Evolutionary conservation across 2,329 filamentous ascomycete genomes (phyloP), one percentile per base, ranked within the genome.

Genomic region (Chaetomium sp.): DNA sequence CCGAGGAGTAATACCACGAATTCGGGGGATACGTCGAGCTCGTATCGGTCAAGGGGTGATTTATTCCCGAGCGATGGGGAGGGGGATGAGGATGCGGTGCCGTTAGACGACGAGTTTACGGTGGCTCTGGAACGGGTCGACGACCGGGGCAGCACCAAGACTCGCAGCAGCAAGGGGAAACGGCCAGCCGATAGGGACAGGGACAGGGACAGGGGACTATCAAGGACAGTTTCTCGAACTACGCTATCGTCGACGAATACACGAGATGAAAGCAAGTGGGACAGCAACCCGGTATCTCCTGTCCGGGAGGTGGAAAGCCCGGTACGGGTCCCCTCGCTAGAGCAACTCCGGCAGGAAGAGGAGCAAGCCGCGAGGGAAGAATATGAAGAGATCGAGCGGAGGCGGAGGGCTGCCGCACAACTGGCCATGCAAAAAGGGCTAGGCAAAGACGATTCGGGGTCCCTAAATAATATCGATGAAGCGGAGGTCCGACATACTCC

Each of bases 31-130:
- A 97, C 93, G 0, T 90, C 87, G 31, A 93, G 94, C 74, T 97
- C 93, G 6, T 87, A 90, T 68, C 90, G 93, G 72, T 97, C 93
- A 12, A 83, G 94, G 55, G 93, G 93, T 1, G 94, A 98, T 77
- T 80, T 98, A 13, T 95, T 97, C 70, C 92, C 92, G 0, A 97
- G 93, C 72, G 93, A 96, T 67, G 86, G 84, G 55, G 87, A 89
- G 72, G 92, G 93, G 60, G 92, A 96, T 68, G 93, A 96, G 75
- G 94, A 98, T 77, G 94, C 94, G 0, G 87, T 97, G n/a, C 91
- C 93, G 13, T 79, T 98, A 21, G 92, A 94, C 71, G 94, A 97
- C 74, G 93, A 97, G 73, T 96, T 98, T 71, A 91, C 93, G 2
- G 88, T 96, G 75, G 87, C 88, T 3, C 82, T 97, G 67, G 89